A percentile compares a stretch with the other conserved stretches of the same genome.
phyloP scores from a whole-genome alignment of 139 green algal genomes.

The Coccomyxa sp. region DNA sequence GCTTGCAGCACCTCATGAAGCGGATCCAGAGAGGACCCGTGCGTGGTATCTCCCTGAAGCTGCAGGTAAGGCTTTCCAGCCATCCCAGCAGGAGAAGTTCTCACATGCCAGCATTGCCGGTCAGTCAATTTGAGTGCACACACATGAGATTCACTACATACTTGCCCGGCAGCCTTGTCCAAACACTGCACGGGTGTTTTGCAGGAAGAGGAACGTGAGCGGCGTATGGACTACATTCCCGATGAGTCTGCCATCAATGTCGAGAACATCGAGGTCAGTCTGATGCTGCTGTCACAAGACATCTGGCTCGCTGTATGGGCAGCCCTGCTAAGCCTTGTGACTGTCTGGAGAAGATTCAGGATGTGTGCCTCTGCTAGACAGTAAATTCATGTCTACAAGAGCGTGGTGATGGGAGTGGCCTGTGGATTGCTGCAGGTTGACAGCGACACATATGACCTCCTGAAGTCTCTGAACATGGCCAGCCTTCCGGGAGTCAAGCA shows the following conservation, averaged over 20 bases:
- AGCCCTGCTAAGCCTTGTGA: too few relatives aligned
- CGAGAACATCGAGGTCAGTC: conserved; percentile 83
- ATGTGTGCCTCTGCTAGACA: too few relatives aligned
- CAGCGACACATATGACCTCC: conserved; percentile 95
- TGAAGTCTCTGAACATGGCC: conserved; percentile 89
- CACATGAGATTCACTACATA: too few relatives aligned
- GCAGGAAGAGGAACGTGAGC: conserved; percentile 98
- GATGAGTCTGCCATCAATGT: conserved; percentile 95
- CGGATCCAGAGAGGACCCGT: conserved; percentile 98
- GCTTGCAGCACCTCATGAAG: conserved; percentile 99
- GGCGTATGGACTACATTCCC: conserved; percentile 98
- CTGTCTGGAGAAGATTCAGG: too few relatives aligned
- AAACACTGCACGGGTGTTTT: neutral
- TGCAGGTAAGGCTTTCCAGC: conserved; percentile 91
- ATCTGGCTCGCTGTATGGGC: too few relatives aligned
- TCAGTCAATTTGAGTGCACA: too few relatives aligned
- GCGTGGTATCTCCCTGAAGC: conserved; percentile 99
- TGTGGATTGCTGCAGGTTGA: conserved; percentile 73
- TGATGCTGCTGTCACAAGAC: neutral
- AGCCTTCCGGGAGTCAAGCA: conserved; percentile 74
- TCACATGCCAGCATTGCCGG: neutral
- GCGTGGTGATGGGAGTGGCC: too few relatives aligned
- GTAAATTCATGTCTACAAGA: too few relatives aligned
- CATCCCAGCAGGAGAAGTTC: neutral
- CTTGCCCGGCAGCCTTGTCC: too few relatives aligned